phyloP scores from a whole-genome alignment of 225 moss, liverwort and hornwort species.

The Bryoerythrophyllum caledonicum region DNA sequence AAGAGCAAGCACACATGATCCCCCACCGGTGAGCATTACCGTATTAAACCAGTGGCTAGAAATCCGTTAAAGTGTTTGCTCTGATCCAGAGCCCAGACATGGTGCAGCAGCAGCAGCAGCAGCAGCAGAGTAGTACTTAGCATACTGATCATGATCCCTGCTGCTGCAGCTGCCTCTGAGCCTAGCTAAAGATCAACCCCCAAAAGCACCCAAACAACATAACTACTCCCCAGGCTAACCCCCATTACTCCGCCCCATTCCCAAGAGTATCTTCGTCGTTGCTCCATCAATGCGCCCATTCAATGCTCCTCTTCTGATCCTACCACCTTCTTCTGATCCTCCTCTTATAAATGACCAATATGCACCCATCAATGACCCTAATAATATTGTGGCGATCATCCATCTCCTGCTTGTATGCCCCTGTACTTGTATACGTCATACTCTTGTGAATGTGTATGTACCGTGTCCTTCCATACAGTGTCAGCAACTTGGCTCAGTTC shows the following conservation, averaged over 20 bases:
- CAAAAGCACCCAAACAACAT: conserved; percentile 17
- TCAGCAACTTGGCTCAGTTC: conserved; percentile 24
- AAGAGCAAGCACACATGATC: background rate
- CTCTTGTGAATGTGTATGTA: background rate
- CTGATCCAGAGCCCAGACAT: conserved; percentile 18
- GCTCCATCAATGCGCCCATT: conserved; percentile 37
- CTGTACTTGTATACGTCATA: no score
- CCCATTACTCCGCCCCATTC: conserved; percentile 22
- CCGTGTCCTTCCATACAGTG: conserved; percentile 22
- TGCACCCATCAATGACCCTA: conserved; percentile 40
- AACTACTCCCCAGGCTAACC: background rate
- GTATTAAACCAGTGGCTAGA: background rate
- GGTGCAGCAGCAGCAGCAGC: background rate
- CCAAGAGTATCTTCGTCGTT: conserved; percentile 56
- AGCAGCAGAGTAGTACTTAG: no score
- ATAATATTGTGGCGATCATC: conserved; percentile 22
- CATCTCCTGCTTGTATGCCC: no score
- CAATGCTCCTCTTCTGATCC: conserved; percentile 31
- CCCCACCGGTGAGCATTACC: background rate
- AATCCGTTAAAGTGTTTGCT: conserved; percentile 23
- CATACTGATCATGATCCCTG: no score
- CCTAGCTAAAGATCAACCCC: background rate
- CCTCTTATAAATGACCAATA: conserved; percentile 23
- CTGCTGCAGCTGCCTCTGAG: no score
- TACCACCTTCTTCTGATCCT: conserved; percentile 39